phyloP scores from a whole-genome alignment of 1,139 yeast species.

The Scheffersomyces stambukii region DNA sequence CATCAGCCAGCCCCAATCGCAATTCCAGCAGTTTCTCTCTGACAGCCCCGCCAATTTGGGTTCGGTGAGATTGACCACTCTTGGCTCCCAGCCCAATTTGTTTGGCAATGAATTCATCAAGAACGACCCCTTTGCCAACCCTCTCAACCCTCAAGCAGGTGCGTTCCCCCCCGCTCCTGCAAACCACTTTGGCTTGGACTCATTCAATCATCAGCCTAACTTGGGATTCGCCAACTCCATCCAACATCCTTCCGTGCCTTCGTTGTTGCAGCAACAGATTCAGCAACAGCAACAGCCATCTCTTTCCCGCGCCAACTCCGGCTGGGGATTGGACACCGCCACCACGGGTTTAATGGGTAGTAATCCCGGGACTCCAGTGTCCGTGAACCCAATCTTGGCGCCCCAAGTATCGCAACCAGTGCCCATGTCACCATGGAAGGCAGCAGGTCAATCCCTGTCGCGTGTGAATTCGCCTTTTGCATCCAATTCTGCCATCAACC shows the following conservation, averaged over 20 bases:
- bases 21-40: constrained; percentile 2
- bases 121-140: constrained; percentile 21
- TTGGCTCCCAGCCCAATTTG: constrained; percentile 18
- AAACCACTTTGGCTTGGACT: constrained; percentile 22
- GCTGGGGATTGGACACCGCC: constrained; percentile 37
- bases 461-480: constrained; percentile 43
- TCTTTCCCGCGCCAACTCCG: constrained; percentile 32
- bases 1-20: constrained; percentile 2
- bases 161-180: neutral
- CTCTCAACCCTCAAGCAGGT: constrained; percentile 4
- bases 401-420: constrained; percentile 24
- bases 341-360: constrained; percentile 15
- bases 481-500: constrained; percentile 14
- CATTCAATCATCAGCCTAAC: constrained; percentile 12
- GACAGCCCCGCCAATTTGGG: constrained; percentile 10
- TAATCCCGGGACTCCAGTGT: constrained; percentile 27
- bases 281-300: constrained; percentile 29
- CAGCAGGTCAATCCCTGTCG: constrained; percentile 31
- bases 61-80: constrained; percentile 19
- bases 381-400: constrained; percentile 19
- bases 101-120: constrained; percentile 25
- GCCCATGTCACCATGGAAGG: constrained; percentile 42
- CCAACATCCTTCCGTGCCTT: constrained; percentile 19
- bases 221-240: too few species aligned
- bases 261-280: constrained; percentile 31